These are phyloP conservation scores for Fraxinus dipetala DNA, from an alignment of 305 asterid genomes.

Conservation along the genomic window DNA sequence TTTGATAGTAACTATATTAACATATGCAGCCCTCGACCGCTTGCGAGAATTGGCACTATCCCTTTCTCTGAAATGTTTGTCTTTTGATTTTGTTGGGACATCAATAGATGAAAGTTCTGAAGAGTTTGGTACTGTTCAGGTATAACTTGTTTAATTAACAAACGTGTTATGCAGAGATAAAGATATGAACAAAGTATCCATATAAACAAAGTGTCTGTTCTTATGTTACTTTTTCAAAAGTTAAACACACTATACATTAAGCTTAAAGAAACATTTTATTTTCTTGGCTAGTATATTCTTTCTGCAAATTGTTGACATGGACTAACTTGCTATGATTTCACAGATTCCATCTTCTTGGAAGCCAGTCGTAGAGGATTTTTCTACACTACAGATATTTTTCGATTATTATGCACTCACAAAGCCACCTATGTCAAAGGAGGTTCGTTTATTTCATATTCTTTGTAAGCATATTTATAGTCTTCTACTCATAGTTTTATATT, in stretches of 20 bases:
- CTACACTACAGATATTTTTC: slow-evolving; percentile 86
- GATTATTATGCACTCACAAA: slow-evolving; percentile 80
- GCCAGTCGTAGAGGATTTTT: slow-evolving; percentile 67
- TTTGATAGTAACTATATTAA: slow-evolving; percentile 21
- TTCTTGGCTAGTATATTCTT: slow-evolving; percentile 9
- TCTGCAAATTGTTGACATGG: slow-evolving; percentile 19
- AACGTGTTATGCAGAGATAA: background rate
- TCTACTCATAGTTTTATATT: background rate
- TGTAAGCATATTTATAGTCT: background rate
- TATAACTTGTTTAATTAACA: slow-evolving; percentile 20
- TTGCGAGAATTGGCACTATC: slow-evolving; percentile 92
- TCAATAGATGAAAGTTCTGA: slow-evolving; percentile 96
- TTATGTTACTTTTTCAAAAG: background rate
- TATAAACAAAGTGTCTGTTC: background rate
- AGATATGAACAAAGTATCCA: background rate
- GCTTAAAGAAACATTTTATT: background rate
- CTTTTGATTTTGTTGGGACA: slow-evolving; percentile 95
- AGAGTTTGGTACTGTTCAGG: slow-evolving; percentile 98
- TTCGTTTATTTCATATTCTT: slow-evolving; percentile 28
- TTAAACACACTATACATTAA: background rate
- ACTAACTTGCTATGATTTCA: slow-evolving; percentile 24
- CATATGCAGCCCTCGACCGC: slow-evolving; percentile 57
- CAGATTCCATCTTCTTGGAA: slow-evolving; percentile 96
- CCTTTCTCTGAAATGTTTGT: slow-evolving; percentile 84
- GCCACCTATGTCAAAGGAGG: slow-evolving; percentile 97